Percentiles rank a stretch among this genome's conserved stretches.
phyloP scores from a whole-genome alignment of 176 grass and related monocot species.

The Stipa capillata region DNA sequence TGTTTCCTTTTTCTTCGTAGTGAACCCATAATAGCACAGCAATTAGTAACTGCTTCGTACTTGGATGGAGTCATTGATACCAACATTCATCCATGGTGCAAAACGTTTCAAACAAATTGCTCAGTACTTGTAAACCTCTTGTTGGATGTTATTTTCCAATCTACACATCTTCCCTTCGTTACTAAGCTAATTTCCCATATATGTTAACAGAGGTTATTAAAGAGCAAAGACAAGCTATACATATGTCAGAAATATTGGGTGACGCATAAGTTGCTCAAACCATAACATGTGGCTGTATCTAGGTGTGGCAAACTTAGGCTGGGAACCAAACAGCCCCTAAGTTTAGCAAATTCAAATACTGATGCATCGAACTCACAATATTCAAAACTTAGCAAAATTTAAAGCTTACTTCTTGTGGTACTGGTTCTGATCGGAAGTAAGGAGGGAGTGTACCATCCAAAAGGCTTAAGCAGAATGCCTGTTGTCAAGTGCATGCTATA shows the following conservation, averaged over 20 bases:
- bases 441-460: constrained; percentile 41
- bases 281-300: neutral
- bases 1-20: no score
- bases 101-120: no score
- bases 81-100: no score
- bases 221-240: neutral
- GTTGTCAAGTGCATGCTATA: constrained; percentile 21
- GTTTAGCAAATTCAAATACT: neutral
- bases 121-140: no score
- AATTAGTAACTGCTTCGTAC: no score
- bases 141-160: no score
- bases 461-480: constrained; percentile 64
- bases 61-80: no score
- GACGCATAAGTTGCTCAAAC: neutral
- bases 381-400: neutral
- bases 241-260: neutral
- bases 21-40: no score
- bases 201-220: neutral
- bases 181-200: no score
- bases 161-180: no score
- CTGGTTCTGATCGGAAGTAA: constrained; percentile 60
- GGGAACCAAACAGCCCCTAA: no score
- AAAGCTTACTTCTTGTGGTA: constrained; percentile 51
- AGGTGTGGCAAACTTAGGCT: no score
- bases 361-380: neutral